Evolutionary conservation across 805 yeast species (phyloP), one percentile per base, ranked within the genome.

Genomic region (Wickerhamiella galacta): DNA sequence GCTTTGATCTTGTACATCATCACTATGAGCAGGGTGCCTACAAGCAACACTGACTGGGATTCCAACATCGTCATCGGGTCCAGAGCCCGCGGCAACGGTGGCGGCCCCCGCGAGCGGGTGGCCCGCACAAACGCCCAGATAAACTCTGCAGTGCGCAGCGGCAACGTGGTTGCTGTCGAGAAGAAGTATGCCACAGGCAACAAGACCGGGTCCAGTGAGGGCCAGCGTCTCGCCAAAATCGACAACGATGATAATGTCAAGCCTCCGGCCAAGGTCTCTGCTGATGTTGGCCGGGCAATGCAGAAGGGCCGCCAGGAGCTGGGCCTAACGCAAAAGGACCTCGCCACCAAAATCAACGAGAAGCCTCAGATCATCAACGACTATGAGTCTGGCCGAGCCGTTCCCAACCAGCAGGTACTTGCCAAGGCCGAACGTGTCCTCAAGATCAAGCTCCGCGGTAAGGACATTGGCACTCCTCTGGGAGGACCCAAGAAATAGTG

Each of bases 391-490:
- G 95, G 94, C 38, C 74, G 93, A 54, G 98, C 94, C 28, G 72
- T 78, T 44, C 98, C 98, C 37, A 85, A 81, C 64, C 98, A 90
- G 64, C 96, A 85, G 60, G 59, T 90, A 33, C 68, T 90, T 49
- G 85, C 77, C 35, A 90, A 90, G 64, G 61, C 90, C 56, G 96
- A 90, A 64, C 72, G 95, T 58, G 92, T 77, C 26, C 66, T 90
- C 48, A 96, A 96, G 45, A 77, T 90, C 42, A 90, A 83, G 63
- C 71, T 90, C 53, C 73, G 96, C 63, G 98, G 98, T 53, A 85
- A 87, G 64, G 78, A 75, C 58, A 78, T 90, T 49, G 98, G 98
- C 41, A 72, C 75, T 49, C 94, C 96, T 21, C 65, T 90, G 45
- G 57, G 58, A 26, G 61, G 59, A 11, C 56, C 63, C 21, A 61